Evolutionary conservation across 257 asterid genomes (phyloP).

Genomic region (Lantana camara): DNA sequence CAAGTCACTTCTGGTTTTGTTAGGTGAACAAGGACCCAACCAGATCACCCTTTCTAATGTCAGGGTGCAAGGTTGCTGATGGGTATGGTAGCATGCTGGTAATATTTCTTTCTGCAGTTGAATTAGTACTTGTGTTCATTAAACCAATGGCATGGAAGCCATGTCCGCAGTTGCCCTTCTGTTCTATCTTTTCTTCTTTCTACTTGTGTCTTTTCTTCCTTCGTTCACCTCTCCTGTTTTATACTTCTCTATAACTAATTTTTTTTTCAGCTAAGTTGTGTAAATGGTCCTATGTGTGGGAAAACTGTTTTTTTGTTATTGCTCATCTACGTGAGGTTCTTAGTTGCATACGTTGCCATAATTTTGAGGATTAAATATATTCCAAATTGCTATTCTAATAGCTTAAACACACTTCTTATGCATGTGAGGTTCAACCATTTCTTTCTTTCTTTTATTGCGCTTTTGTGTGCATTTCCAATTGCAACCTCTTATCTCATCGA

Average conservation of each 20-base stretch:
- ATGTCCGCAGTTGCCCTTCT: not conserved
- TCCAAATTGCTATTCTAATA: not conserved
- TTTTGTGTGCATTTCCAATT: not conserved
- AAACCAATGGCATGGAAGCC: not conserved
- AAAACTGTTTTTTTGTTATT: not conserved
- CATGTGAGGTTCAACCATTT: not conserved
- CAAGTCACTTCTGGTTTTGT: constrained; percentile 20
- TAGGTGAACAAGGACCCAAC: constrained; percentile 88
- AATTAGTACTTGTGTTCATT: not conserved
- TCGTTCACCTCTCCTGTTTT: too few species aligned
- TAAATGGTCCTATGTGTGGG: not conserved
- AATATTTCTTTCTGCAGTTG: constrained; percentile 30
- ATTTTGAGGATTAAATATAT: not conserved
- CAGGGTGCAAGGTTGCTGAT: constrained; percentile 98
- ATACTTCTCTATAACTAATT: too few species aligned
- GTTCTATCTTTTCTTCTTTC: too few species aligned
- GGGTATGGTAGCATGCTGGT: constrained; percentile 98
- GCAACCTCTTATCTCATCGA: not conserved
- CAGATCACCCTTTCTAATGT: constrained; percentile 82
- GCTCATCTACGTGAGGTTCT: constrained; percentile 11
- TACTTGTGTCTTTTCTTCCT: too few species aligned
- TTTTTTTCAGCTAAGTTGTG: too few species aligned
- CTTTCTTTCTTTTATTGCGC: not conserved
- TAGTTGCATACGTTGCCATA: not conserved
- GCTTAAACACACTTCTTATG: not conserved